Evolutionary conservation across 139 green algal genomes (phyloP).

Genomic region (Chlamydomonas applanata): DNA sequence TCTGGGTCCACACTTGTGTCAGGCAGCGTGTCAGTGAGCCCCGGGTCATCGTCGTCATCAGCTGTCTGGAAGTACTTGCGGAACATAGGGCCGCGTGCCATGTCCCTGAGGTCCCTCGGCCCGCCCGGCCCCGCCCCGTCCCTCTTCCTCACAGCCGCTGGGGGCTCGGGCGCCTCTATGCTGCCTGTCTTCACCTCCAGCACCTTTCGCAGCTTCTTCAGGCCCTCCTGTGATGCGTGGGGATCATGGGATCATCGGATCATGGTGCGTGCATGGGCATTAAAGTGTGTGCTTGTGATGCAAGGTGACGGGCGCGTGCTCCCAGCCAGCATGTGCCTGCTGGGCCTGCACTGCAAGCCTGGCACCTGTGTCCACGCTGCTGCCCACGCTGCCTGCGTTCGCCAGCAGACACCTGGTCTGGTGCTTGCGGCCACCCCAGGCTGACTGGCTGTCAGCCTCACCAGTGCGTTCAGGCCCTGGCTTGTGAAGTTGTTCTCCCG

Average conservation of each 20-base stretch:
- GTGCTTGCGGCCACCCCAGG: too few species aligned
- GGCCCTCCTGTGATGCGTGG: constrained; percentile 30
- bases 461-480: constrained; percentile 5
- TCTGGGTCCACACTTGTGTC: constrained; percentile 17
- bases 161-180: constrained; percentile 4
- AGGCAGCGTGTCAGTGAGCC: neutral
- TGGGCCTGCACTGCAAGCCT: too few species aligned
- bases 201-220: constrained; percentile 45
- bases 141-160: constrained; percentile 2
- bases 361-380: too few species aligned
- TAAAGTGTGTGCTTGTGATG: too few species aligned
- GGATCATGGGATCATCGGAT: too few species aligned
- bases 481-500: constrained; percentile 46
- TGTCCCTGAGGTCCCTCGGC: neutral
- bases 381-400: too few species aligned
- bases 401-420: too few species aligned
- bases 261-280: too few species aligned
- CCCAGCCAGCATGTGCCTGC: too few species aligned
- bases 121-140: neutral
- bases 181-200: constrained; percentile 38
- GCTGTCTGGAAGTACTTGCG: constrained; percentile 59
- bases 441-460: neutral
- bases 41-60: constrained; percentile 37
- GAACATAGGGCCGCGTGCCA: constrained; percentile 24
- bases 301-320: too few species aligned